Conservation (phyloP, 768 basidiomycete genomes). For the Hirschioporus abietinus region DNA sequence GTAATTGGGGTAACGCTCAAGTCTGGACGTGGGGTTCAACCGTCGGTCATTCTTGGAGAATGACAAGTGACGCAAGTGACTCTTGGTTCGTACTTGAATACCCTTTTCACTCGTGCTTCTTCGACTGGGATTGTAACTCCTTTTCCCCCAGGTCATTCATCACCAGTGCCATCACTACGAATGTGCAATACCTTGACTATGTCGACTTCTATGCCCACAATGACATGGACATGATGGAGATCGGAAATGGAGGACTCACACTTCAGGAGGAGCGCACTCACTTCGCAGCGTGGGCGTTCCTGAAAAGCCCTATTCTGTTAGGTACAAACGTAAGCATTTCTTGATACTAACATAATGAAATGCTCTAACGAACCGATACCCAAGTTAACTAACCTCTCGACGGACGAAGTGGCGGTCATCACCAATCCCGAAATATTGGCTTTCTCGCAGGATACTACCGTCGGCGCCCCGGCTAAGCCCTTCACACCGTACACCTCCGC, state of each 20-base stretch:
- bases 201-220: slow-evolving; percentile 46
- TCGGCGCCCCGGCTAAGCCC: slow-evolving; percentile 43
- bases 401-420: slow-evolving; percentile 41
- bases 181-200: slow-evolving; percentile 35
- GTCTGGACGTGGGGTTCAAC: slow-evolving; percentile 57
- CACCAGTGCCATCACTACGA: slow-evolving; percentile 37
- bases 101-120: neutral
- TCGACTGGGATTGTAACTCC: neutral
- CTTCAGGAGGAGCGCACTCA: slow-evolving; percentile 48
- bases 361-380: neutral
- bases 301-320: slow-evolving; percentile 54
- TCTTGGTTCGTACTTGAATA: neutral
- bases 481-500: slow-evolving; percentile 38
- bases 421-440: slow-evolving; percentile 48
- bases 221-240: slow-evolving; percentile 58
- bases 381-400: slow-evolving; percentile 36
- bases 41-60: slow-evolving; percentile 52
- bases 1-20: slow-evolving; percentile 50
- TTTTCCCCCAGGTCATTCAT: slow-evolving; percentile 42
- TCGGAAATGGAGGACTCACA: slow-evolving; percentile 46
- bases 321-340: slow-evolving; percentile 26
- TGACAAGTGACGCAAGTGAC: slow-evolving; percentile 37
- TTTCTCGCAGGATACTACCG: slow-evolving; percentile 44
- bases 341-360: neutral
- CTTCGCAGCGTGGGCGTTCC: slow-evolving; percentile 54